Evolutionary conservation across 257 asterid species (phyloP).

Genomic region (Hygrophila difformis): DNA sequence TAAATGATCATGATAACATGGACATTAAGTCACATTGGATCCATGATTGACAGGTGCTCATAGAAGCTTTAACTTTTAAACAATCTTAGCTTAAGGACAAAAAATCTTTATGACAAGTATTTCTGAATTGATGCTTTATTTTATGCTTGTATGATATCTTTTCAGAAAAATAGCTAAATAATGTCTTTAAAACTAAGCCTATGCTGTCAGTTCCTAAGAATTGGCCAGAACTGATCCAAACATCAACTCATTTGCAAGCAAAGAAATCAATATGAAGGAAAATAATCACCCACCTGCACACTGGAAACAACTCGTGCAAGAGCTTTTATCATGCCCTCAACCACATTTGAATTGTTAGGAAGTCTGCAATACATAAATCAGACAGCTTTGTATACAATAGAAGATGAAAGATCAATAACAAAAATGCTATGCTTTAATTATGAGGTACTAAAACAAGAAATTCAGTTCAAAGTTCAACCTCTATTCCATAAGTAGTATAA

Average conservation of each 20-base stretch:
- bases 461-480: too few relatives aligned
- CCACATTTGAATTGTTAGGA: slow-evolving; percentile 88
- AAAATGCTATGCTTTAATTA: not conserved
- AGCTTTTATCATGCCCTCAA: slow-evolving; percentile 87
- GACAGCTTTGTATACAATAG: not conserved
- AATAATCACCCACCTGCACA: slow-evolving; percentile 55
- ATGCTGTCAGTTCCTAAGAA: too few relatives aligned
- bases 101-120: too few relatives aligned
- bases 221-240: too few relatives aligned
- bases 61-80: not conserved
- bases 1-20: too few relatives aligned
- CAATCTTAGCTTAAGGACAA: not conserved
- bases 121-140: too few relatives aligned
- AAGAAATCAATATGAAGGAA: not conserved
- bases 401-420: not conserved
- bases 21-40: too few relatives aligned
- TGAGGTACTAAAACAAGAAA: slow-evolving; percentile 8
- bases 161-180: too few relatives aligned
- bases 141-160: not conserved
- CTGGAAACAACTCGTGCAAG: slow-evolving; percentile 90
- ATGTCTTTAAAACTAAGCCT: too few relatives aligned
- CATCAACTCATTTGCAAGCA: too few relatives aligned
- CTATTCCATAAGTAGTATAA: slow-evolving; percentile 1
- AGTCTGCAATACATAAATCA: slow-evolving; percentile 43
- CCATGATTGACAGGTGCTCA: too few relatives aligned